phyloP scores from a whole-genome alignment of 768 basidiomycete genomes.

The Lactifluus subvellereus region DNA sequence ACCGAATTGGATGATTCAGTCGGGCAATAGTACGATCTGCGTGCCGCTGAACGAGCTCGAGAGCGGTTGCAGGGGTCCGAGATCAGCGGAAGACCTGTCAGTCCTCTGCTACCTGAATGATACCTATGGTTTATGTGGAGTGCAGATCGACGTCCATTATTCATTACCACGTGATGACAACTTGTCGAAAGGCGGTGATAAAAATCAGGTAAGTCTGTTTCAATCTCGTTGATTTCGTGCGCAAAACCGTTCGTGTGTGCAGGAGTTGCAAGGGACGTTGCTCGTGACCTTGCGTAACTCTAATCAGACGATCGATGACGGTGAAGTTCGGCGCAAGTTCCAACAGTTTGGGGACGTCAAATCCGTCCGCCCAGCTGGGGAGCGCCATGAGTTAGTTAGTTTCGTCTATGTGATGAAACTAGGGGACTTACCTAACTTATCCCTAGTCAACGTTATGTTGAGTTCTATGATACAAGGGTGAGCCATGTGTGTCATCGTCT shows the following conservation, averaged over 20 bases:
- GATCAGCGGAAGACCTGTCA: constrained; percentile 82
- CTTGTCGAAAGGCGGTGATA: constrained; percentile 57
- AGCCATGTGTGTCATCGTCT: constrained; percentile 25
- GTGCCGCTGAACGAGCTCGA: constrained; percentile 88
- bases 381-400: constrained; percentile 45
- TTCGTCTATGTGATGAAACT: neutral
- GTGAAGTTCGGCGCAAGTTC: constrained; percentile 80
- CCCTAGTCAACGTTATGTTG: constrained; percentile 83
- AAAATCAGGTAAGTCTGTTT: constrained; percentile 60
- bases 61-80: constrained; percentile 86
- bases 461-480: constrained; percentile 87
- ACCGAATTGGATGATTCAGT: neutral
- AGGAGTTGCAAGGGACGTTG: constrained; percentile 81
- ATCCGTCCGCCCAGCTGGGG: constrained; percentile 57
- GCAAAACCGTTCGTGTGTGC: neutral
- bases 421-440: constrained; percentile 7
- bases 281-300: constrained; percentile 74
- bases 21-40: constrained; percentile 69
- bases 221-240: neutral
- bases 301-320: constrained; percentile 68
- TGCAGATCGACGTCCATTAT: constrained; percentile 97
- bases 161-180: constrained; percentile 84
- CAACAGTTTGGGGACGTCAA: constrained; percentile 91
- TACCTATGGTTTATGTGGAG: constrained; percentile 15
- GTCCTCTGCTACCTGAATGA: constrained; percentile 30